These are phyloP conservation scores for Berberis thunbergii DNA, from an alignment of 164 flowering plant species.

Conservation along the genomic window DNA sequence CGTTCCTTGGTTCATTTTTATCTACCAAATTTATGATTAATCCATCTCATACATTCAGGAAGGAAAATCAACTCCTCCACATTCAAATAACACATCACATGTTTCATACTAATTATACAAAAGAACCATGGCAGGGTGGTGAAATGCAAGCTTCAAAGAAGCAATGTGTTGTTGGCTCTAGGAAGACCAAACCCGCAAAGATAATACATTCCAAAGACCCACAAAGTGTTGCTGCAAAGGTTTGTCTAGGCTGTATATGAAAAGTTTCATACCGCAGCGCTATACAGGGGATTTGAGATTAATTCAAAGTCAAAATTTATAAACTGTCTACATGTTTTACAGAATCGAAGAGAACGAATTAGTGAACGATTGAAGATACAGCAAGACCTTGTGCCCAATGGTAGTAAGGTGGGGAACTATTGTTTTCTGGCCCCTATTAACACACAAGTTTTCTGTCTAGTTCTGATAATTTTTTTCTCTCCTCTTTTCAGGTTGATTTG, in stretches of 20 bases:
- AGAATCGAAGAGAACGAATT: constrained; percentile 89
- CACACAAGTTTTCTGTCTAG: neutral
- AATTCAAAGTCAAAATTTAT: neutral
- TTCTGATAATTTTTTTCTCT: neutral
- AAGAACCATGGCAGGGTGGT: constrained; percentile 28
- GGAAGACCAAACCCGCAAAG: constrained; percentile 44
- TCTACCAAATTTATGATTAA: neutral
- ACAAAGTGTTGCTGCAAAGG: constrained; percentile 94
- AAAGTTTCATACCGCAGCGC: neutral
- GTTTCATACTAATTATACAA: neutral
- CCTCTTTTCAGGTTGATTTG: constrained; percentile 67
- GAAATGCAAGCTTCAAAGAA: constrained; percentile 43
- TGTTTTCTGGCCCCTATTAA: neutral
- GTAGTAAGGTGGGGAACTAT: constrained; percentile 50
- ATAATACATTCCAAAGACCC: constrained; percentile 57
- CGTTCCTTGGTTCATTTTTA: neutral
- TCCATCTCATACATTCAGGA: too few species aligned
- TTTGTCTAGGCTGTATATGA: constrained; percentile 9
- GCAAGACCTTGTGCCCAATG: constrained; percentile 90
- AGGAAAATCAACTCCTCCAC: neutral
- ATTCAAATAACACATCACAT: neutral
- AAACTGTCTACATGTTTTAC: constrained; percentile 14
- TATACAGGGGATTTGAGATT: neutral
- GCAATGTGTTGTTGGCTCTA: constrained; percentile 34
- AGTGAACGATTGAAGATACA: constrained; percentile 80